Percentiles rank a stretch among this genome's conserved stretches.
Conservation (phyloP, 108 stramenopile genomes). For the Nannochloropsis gaditana region DNA sequence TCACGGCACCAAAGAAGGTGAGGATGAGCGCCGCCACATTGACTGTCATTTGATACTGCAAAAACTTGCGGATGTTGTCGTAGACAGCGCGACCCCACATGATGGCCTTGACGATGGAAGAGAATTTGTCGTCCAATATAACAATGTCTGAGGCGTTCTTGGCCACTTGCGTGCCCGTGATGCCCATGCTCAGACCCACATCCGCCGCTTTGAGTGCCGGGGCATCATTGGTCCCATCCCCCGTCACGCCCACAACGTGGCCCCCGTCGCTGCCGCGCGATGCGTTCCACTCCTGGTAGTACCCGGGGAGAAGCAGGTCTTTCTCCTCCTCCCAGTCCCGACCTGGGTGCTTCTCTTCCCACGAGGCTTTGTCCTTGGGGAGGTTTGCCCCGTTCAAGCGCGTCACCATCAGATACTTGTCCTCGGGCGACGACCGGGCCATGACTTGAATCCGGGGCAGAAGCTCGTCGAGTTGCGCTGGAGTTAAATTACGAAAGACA, state of each 20-base stretch:
- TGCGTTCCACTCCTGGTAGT: slow-evolving; percentile 49
- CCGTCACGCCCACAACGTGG: slow-evolving; percentile 89
- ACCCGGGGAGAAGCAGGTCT: slow-evolving; percentile 50
- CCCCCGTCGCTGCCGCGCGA: slow-evolving; percentile 31
- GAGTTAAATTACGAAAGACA: slow-evolving; percentile 44
- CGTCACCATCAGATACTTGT: slow-evolving; percentile 89
- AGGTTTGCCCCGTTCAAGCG: slow-evolving; percentile 60
- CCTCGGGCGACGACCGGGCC: slow-evolving; percentile 85
- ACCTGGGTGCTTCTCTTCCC: slow-evolving; percentile 28
- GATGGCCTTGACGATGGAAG: slow-evolving; percentile 58
- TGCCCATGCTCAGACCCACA: slow-evolving; percentile 95
- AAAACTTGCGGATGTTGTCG: slow-evolving; percentile 61
- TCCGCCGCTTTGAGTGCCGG: slow-evolving; percentile 95
- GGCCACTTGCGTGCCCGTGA: slow-evolving; percentile 92
- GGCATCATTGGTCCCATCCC: slow-evolving; percentile 94
- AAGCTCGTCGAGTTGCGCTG: slow-evolving; percentile 30
- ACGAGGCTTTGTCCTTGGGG: slow-evolving; percentile 27
- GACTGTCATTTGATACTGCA: slow-evolving; percentile 71
- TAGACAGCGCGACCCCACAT: slow-evolving; percentile 58
- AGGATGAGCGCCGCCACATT: slow-evolving; percentile 85
- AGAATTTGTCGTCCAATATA: slow-evolving; percentile 69
- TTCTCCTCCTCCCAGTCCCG: slow-evolving; percentile 40
- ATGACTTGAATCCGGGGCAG: slow-evolving; percentile 68
- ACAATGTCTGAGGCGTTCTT: slow-evolving; percentile 56
- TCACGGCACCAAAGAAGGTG: slow-evolving; percentile 78